phyloP scores from a whole-genome alignment of 176 grass and related monocot species.

The Aegilops speltoides region DNA sequence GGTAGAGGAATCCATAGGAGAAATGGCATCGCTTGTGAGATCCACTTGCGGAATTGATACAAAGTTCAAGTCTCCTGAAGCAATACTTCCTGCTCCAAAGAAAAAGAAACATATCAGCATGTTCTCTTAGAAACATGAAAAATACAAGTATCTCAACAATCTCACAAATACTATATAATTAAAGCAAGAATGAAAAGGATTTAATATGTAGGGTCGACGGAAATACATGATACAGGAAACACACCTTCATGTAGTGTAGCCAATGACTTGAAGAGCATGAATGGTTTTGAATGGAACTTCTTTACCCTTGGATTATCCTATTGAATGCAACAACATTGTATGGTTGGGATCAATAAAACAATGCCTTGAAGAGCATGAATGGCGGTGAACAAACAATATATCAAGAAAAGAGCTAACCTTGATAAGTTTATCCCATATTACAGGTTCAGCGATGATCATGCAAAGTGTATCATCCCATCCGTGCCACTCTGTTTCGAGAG shows the following conservation, averaged over 20 bases:
- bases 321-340: neutral
- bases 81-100: neutral
- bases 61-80: neutral
- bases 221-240: no score
- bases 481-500: neutral
- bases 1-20: neutral
- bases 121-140: no score
- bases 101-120: neutral
- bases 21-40: neutral
- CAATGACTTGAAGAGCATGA: no score
- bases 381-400: neutral
- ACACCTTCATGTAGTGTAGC: neutral
- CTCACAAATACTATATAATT: no score
- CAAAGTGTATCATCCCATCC: neutral
- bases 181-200: no score
- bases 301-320: neutral
- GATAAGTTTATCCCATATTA: neutral
- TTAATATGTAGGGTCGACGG: no score
- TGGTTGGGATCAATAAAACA: neutral
- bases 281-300: neutral
- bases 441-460: neutral
- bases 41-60: neutral
- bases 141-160: no score
- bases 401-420: neutral
- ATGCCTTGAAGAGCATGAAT: no score